phyloP scores from a whole-genome alignment of 75 land plant species.

The Cupressus sempervirens region DNA sequence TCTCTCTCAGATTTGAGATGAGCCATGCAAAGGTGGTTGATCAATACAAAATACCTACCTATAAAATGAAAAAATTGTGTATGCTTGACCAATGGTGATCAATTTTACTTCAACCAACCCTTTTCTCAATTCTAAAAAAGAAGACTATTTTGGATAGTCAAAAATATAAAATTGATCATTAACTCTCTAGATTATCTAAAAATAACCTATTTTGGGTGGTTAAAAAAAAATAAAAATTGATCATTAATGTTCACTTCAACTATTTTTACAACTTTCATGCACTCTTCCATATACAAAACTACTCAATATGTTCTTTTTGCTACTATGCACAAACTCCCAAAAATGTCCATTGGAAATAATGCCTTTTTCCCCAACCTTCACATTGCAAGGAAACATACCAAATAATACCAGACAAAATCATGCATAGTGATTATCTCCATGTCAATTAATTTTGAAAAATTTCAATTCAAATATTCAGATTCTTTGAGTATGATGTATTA shows the following conservation, averaged over 20 bases:
- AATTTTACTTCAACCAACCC: not conserved
- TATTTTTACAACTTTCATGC: not conserved
- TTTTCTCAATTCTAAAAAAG: not conserved
- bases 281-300: not conserved
- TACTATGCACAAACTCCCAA: not conserved
- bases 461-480: no score
- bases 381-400: not conserved
- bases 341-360: not conserved
- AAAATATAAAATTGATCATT: no score
- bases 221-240: no score
- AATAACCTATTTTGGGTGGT: not conserved
- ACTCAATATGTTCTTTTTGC: not conserved
- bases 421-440: no score
- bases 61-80: not conserved
- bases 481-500: no score
- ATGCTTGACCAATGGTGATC: not conserved
- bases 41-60: not conserved
- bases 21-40: not conserved
- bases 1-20: not conserved
- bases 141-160: not conserved
- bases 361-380: not conserved
- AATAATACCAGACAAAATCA: no score
- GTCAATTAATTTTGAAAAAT: no score
- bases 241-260: not conserved
- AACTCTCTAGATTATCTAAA: not conserved